Evolutionary conservation across 1,139 yeast genomes (phyloP), one percentile per base, ranked within the genome.

Genomic region (Saccharomyces hybrid): DNA sequence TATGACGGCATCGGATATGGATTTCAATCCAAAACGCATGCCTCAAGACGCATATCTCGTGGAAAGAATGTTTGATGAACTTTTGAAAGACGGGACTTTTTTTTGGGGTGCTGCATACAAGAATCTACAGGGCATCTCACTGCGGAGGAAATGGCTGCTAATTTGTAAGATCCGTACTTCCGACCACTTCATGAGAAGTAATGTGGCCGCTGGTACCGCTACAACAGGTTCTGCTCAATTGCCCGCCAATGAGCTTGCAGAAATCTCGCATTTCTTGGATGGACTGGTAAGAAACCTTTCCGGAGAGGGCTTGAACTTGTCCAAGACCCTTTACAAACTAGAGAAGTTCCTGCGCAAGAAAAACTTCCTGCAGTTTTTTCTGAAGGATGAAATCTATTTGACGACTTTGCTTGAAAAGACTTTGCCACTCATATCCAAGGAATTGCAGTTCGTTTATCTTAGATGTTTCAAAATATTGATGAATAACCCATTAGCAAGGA

Each of bases 391-490:
- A 38, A 38, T 38, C 31, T 60, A 60, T 13, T 32, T 57, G 11
- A 19, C 47, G 8, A 52, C 42, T n/a, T 47, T 59, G 14, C 48
- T 47, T 5, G 56, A 50, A 29, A 42, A 32, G 26, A 31, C 48
- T 11, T 42, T 46, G 3, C 28, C 32, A 5, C 27, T 52, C 46
- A 34, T 47, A n/a, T 29, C 46, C 32, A 46, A 49, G n/a, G 51
- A 50, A 28, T 28, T 47, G 26, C 23, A 46, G 7, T 59, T 55
- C 50, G 56, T 59, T 14, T 58, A 52, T 44, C 55, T 59, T 14
- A 48, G 59, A 29, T 59, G 62, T 48, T 51, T 55, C 50, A 59
- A 58, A 46, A 51, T 59, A 13, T 44, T 58, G 41, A 48, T 55
- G 48, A 57, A 54, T 42, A 46, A 57, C 31, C 50, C 51, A 14